Evolutionary conservation across 805 yeast species (phyloP).

Genomic region (Candida wancherniae): DNA sequence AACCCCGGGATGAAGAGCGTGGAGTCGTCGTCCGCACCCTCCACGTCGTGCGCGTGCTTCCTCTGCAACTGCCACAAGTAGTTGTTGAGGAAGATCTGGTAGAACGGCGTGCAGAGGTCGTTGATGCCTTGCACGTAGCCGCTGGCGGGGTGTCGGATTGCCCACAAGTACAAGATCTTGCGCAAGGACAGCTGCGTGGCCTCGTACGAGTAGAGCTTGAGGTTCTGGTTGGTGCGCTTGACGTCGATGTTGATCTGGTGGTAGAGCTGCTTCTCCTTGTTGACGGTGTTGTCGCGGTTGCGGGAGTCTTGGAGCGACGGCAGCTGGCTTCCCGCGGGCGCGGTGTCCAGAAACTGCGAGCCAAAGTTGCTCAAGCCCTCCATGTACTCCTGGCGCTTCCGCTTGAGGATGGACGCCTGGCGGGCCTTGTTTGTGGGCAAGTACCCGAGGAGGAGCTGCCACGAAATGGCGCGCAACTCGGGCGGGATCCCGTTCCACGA

Average conservation of each 20-base stretch:
- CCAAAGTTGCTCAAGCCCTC: constrained; percentile 71
- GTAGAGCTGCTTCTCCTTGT: constrained; percentile 70
- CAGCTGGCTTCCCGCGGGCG: constrained; percentile 1
- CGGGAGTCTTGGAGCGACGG: constrained; percentile 11
- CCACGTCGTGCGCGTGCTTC: constrained; percentile 7
- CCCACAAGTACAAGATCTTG: constrained; percentile 85
- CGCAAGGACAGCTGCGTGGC: constrained; percentile 77
- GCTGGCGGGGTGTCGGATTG: constrained; percentile 93
- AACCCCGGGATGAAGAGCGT: constrained; percentile 33
- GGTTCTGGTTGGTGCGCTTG: constrained; percentile 87
- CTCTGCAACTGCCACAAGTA: constrained; percentile 48
- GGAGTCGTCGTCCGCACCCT: constrained; percentile 20
- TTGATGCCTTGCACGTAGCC: constrained; percentile 98
- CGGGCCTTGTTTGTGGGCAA: constrained; percentile 81
- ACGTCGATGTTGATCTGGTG: constrained; percentile 95
- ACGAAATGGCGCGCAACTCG: constrained; percentile 71
- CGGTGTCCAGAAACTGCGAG: constrained; percentile 23
- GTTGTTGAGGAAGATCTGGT: constrained; percentile 72
- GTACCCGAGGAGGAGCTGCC: constrained; percentile 90
- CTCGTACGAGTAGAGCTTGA: constrained; percentile 62
- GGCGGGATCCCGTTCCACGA: constrained; percentile 95
- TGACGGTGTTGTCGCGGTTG: constrained; percentile 33
- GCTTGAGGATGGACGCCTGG: constrained; percentile 59
- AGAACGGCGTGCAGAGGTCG: constrained; percentile 90
- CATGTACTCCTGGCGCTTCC: constrained; percentile 81